These are phyloP conservation scores for Tetradesmus obliquus DNA, from an alignment of 139 green algal genomes.

Conservation along the genomic window DNA sequence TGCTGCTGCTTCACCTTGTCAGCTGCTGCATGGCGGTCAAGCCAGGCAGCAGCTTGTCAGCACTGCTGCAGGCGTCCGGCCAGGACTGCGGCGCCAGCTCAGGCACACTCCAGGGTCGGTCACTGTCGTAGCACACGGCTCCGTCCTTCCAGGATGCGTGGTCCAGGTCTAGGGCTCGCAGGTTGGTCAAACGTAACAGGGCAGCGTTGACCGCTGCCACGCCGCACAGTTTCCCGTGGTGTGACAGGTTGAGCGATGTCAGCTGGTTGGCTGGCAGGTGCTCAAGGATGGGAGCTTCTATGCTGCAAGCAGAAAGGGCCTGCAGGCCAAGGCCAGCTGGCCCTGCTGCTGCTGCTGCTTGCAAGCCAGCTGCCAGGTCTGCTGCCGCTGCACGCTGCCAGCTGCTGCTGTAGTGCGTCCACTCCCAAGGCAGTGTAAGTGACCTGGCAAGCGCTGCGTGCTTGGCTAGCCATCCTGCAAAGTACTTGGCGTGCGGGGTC, in stretches of 20 bases:
- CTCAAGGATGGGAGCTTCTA: background rate
- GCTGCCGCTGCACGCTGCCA: background rate
- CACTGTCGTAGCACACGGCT: background rate
- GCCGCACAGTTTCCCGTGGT: background rate
- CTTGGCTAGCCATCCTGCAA: background rate
- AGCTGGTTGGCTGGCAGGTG: background rate
- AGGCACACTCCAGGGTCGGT: background rate
- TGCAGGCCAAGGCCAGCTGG: background rate
- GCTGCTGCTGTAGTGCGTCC: background rate
- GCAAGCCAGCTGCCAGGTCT: background rate
- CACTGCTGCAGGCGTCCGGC: background rate
- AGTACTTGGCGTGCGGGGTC: background rate
- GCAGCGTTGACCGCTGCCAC: background rate
- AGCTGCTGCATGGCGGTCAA: background rate
- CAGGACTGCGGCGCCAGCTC: background rate
- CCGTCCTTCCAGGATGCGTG: background rate
- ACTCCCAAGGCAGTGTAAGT: background rate
- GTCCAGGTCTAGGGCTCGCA: background rate
- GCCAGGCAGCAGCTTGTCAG: background rate
- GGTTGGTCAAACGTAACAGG: background rate
- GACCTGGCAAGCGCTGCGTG: background rate
- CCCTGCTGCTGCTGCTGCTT: background rate
- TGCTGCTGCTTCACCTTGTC: background rate
- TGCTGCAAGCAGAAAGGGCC: background rate
- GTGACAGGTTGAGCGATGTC: background rate